Evolutionary conservation across 768 basidiomycete genomes (phyloP).

Genomic region (Artomyces pyxidatus): DNA sequence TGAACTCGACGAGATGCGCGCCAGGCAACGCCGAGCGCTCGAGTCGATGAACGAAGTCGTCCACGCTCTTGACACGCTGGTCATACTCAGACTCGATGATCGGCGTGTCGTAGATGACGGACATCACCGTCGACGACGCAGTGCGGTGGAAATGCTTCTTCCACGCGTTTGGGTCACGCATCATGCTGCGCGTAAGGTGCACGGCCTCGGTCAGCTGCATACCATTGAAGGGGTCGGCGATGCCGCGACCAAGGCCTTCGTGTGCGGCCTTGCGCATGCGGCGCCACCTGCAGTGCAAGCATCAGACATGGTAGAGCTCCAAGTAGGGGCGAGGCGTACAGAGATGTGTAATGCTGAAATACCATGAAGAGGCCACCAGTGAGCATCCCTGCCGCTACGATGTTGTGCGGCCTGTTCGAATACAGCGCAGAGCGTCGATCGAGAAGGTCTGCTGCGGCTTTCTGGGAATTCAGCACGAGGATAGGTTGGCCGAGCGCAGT

Average conservation of each 20-base stretch:
- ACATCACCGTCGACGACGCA: slow-evolving; percentile 11
- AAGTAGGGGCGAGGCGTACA: slow-evolving; percentile 7
- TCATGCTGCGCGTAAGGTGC: slow-evolving; percentile 5
- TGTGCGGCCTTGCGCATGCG: slow-evolving; percentile 11
- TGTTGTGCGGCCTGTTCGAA: slow-evolving; percentile 12
- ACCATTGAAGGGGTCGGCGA: slow-evolving; percentile 5
- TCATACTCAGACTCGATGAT: slow-evolving; percentile 6
- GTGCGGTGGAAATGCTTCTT: slow-evolving; percentile 8
- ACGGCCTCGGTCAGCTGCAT: slow-evolving; percentile 8
- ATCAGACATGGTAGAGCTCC: too few species aligned
- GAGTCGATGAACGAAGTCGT: slow-evolving; percentile 11
- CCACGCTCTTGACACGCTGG: slow-evolving; percentile 7
- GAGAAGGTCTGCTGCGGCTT: slow-evolving; percentile 18
- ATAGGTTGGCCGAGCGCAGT: slow-evolving; percentile 15
- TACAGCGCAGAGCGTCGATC: slow-evolving; percentile 15
- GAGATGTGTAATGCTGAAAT: slow-evolving; percentile 7
- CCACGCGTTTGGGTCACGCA: slow-evolving; percentile 7
- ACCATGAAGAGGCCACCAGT: slow-evolving; percentile 12
- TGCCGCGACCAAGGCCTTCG: slow-evolving; percentile 3
- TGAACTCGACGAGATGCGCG: slow-evolving; percentile 12
- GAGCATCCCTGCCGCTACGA: slow-evolving; percentile 12
- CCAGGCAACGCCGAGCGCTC: slow-evolving; percentile 13
- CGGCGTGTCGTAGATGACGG: slow-evolving; percentile 9
- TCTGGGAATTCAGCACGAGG: slow-evolving; percentile 18
- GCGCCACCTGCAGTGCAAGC: too few species aligned